Evolutionary conservation across 2,329 filamentous ascomycete genomes (phyloP).

Genomic region (Cladophialophora psammophila): DNA sequence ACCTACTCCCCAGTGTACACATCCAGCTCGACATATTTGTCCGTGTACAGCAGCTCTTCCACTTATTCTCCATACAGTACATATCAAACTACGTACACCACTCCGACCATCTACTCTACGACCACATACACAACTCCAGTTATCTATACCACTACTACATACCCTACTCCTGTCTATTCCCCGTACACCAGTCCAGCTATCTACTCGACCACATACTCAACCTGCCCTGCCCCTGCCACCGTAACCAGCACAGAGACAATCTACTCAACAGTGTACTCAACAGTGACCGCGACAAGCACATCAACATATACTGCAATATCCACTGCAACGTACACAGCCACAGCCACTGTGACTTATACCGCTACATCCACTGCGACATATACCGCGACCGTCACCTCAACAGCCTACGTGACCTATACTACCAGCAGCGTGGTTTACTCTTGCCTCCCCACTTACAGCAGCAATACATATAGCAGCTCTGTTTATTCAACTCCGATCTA

Average conservation of each 20-base stretch:
- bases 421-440: slow-evolving; percentile 3
- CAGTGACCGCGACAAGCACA: neutral
- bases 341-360: neutral
- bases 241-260: neutral
- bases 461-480: neutral
- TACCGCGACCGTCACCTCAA: neutral
- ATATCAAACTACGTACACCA: neutral
- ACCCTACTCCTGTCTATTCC: neutral
- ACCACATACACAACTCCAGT: neutral
- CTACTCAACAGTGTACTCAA: neutral
- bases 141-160: slow-evolving; percentile 2
- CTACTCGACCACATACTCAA: slow-evolving; percentile 4
- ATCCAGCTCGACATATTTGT: neutral
- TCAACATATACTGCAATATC: neutral
- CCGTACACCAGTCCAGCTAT: neutral
- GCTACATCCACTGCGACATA: neutral
- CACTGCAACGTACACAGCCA: neutral
- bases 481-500: no score
- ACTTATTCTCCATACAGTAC: slow-evolving; percentile 1
- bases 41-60: neutral
- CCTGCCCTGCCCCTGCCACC: neutral
- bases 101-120: neutral
- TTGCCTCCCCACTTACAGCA: neutral
- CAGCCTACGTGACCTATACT: neutral
- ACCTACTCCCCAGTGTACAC: neutral